Evolutionary conservation across 352 stramenopile genomes (phyloP).

Genomic region (Saprolegnia parasitica): DNA sequence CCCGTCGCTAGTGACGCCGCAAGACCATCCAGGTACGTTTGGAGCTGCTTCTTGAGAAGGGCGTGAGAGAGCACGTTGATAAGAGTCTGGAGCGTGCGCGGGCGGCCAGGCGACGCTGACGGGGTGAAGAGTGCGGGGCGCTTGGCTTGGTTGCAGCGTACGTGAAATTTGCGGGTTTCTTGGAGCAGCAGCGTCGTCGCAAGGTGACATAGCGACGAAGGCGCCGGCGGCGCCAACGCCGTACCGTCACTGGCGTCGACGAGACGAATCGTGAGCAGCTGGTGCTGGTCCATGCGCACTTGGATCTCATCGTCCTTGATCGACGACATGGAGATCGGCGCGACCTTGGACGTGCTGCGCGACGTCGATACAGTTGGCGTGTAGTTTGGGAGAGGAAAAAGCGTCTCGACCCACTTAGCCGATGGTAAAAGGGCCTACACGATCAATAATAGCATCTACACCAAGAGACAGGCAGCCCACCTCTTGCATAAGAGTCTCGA

Average conservation of each 20-base stretch:
- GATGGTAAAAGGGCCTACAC: conserved; percentile 24
- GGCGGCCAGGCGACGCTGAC: conserved; percentile 29
- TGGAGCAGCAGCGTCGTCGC: conserved; percentile 69
- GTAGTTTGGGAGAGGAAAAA: conserved; percentile 24
- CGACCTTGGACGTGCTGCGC: neutral
- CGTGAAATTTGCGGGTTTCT: conserved; percentile 72
- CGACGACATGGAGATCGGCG: conserved; percentile 16
- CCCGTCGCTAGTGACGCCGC: conserved; percentile 54
- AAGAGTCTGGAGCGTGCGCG: conserved; percentile 37
- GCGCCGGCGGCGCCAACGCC: neutral
- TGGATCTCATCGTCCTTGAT: conserved; percentile 65
- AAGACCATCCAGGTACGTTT: conserved; percentile 61
- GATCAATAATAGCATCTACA: neutral
- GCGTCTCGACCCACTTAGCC: conserved; percentile 22
- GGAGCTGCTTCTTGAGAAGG: conserved; percentile 71
- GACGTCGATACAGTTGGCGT: neutral
- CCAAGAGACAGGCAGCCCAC: conserved; percentile 14
- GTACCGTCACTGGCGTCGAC: conserved; percentile 47
- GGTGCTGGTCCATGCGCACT: conserved; percentile 69
- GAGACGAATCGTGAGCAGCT: conserved; percentile 63
- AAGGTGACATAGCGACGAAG: conserved; percentile 60
- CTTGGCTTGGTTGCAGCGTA: conserved; percentile 31
- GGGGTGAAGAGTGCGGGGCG: neutral
- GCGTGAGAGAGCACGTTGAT: conserved; percentile 68
- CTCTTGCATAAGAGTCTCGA: conserved; percentile 80